These are phyloP conservation scores for Pyrenopolyporus hunteri DNA, from an alignment of 495 filamentous ascomycete species.

Conservation along the genomic window DNA sequence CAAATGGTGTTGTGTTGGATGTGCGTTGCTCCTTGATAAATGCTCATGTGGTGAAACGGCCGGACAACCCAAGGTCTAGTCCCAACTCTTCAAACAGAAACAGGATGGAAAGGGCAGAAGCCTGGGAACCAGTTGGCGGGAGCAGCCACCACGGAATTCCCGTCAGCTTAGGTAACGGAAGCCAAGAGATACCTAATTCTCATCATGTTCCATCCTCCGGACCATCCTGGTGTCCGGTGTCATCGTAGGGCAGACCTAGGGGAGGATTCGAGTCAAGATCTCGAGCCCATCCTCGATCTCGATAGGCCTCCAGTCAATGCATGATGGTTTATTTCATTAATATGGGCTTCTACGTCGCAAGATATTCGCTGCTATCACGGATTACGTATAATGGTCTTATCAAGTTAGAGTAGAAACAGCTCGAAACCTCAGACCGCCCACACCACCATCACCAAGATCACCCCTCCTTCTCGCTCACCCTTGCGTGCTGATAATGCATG, in stretches of 20 bases:
- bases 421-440: conserved; percentile 31
- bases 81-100: not conserved
- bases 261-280: conserved; percentile 30
- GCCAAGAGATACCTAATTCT: not conserved
- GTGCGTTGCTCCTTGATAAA: conserved; percentile 25
- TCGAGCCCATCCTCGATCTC: conserved; percentile 9
- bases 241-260: conserved; percentile 1
- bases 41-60: conserved; percentile 29
- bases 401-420: conserved; percentile 24
- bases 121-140: conserved; percentile 1
- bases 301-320: not conserved
- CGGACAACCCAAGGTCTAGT: not conserved
- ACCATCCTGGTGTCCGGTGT: not conserved
- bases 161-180: conserved; percentile 1
- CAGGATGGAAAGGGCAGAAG: conserved; percentile 2
- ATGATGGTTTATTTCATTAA: conserved; percentile 21
- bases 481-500: conserved; percentile 35
- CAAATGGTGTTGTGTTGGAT: conserved; percentile 11
- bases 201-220: not conserved
- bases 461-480: conserved; percentile 34
- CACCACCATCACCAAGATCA: conserved; percentile 21
- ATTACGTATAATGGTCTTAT: conserved; percentile 32
- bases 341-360: conserved; percentile 18
- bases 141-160: not conserved
- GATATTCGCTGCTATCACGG: not conserved